A percentile compares a stretch with the other conserved stretches of the same genome.
Conservation (phyloP, 192 early-diverging fungal genomes). For the Rhizophagus clarus region DNA sequence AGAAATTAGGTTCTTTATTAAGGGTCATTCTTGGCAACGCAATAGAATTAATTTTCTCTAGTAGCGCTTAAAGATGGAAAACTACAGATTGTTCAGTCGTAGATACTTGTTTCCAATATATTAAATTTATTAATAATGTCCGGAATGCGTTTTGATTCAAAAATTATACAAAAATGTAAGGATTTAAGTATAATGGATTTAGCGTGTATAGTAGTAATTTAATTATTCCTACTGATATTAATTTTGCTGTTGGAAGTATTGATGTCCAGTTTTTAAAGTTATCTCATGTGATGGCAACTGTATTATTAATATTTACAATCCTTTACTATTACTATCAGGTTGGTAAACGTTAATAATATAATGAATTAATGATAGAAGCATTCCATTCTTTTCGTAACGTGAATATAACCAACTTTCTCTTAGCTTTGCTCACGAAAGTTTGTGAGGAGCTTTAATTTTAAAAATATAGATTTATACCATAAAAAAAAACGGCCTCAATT, state of each 20-base stretch:
- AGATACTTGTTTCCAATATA: constrained; percentile 78
- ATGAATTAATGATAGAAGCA: background rate
- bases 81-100: constrained; percentile 64
- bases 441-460: constrained; percentile 25
- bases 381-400: too few species aligned
- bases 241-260: constrained; percentile 44
- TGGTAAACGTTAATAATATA: too few species aligned
- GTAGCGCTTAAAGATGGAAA: constrained; percentile 66
- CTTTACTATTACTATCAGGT: constrained; percentile 86
- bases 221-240: constrained; percentile 70
- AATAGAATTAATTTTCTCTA: constrained; percentile 83
- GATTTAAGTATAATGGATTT: constrained; percentile 65
- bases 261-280: constrained; percentile 57
- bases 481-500: constrained; percentile 64
- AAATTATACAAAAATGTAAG: constrained; percentile 60
- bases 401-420: background rate
- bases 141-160: constrained; percentile 58
- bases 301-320: constrained; percentile 66
- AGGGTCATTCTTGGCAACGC: constrained; percentile 77
- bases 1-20: constrained; percentile 58
- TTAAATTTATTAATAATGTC: constrained; percentile 86
- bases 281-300: constrained; percentile 65
- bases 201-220: constrained; percentile 64
- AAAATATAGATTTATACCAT: constrained; percentile 51
- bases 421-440: constrained; percentile 48